Evolutionary conservation across 495 filamentous ascomycete genomes (phyloP).

Genomic region (Neurospora tetrasperma): DNA sequence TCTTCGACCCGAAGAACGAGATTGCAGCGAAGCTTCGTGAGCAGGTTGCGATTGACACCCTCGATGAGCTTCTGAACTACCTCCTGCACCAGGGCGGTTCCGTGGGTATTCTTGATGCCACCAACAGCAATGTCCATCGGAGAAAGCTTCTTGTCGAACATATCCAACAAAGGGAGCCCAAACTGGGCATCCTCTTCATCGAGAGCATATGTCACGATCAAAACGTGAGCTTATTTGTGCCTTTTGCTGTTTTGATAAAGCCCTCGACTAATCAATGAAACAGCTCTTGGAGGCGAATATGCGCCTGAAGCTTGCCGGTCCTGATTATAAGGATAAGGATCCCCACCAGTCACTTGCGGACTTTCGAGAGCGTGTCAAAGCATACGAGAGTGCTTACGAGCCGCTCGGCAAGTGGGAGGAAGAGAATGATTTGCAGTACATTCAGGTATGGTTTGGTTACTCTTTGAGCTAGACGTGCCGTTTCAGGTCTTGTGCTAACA

Average conservation of each 20-base stretch:
- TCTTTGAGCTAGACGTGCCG: not conserved
- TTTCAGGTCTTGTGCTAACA: not conserved
- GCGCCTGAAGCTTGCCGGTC: slow-evolving; percentile 93
- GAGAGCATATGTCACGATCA: slow-evolving; percentile 86
- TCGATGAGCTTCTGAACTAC: slow-evolving; percentile 86
- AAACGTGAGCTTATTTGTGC: slow-evolving; percentile 29
- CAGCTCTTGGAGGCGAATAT: slow-evolving; percentile 87
- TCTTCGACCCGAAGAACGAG: slow-evolving; percentile 89
- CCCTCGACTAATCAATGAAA: not conserved
- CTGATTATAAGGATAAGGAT: slow-evolving; percentile 91
- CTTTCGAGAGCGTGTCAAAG: slow-evolving; percentile 86
- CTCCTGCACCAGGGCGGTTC: slow-evolving; percentile 72
- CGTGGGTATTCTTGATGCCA: slow-evolving; percentile 97
- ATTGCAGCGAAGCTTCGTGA: slow-evolving; percentile 75
- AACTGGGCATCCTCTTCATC: slow-evolving; percentile 82
- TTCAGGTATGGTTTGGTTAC: slow-evolving; percentile 43
- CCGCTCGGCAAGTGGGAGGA: slow-evolving; percentile 90
- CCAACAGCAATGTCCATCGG: slow-evolving; percentile 85
- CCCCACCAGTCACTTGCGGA: slow-evolving; percentile 71
- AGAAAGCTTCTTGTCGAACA: slow-evolving; percentile 73
- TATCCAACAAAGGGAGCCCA: slow-evolving; percentile 73
- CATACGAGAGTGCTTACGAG: slow-evolving; percentile 88
- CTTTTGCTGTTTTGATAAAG: not conserved
- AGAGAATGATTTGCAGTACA: slow-evolving; percentile 76
- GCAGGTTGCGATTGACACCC: slow-evolving; percentile 80